phyloP scores from a whole-genome alignment of 78 protist species.

The Dictyostelium firmibasis region DNA sequence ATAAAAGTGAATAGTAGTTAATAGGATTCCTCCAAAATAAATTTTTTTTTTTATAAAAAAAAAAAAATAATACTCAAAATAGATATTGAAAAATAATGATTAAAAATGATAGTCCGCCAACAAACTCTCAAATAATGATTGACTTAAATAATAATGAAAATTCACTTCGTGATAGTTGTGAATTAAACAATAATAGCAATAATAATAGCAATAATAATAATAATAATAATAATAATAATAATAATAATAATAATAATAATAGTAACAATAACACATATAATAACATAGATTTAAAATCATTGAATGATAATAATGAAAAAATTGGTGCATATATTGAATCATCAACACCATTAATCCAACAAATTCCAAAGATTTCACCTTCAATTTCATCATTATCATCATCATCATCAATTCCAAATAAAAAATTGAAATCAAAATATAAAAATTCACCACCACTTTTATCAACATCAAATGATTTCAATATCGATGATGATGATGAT shows the following conservation, averaged over 20 bases:
- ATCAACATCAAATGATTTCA: not conserved
- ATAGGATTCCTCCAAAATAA: too few species aligned
- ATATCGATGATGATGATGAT: not conserved
- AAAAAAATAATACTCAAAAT: too few species aligned
- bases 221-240: not conserved
- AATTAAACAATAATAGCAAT: not conserved
- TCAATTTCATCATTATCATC: not conserved
- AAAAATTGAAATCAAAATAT: not conserved
- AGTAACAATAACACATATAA: too few species aligned
- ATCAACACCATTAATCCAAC: not conserved
- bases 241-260: not conserved
- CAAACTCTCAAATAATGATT: not conserved
- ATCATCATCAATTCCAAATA: not conserved
- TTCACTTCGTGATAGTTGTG: not conserved
- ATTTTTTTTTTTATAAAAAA: too few species aligned
- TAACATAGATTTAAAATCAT: not conserved
- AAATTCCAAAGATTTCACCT: not conserved
- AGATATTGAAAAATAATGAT: not conserved
- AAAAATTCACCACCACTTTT: conserved; percentile 1
- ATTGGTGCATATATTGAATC: not conserved
- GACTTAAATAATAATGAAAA: not conserved
- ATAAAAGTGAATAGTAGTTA: too few species aligned
- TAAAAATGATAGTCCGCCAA: not conserved
- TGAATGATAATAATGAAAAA: not conserved
- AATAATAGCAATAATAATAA: not conserved